Evolutionary conservation across 768 basidiomycete species (phyloP), one percentile per base, ranked within the genome.

Genomic region (Pisolithus tinctorius): DNA sequence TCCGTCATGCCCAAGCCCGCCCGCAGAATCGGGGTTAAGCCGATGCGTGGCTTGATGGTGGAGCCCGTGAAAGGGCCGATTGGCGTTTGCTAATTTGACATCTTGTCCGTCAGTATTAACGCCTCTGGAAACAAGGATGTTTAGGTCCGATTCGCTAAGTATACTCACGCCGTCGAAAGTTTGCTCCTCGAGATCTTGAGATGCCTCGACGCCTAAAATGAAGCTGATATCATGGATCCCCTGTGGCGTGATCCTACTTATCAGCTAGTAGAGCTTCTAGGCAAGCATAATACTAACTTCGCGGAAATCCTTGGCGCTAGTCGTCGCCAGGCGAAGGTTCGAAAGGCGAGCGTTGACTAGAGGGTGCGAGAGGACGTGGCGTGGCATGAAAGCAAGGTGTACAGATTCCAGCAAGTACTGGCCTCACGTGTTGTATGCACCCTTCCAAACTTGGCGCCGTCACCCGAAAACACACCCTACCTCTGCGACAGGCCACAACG

Each of bases 1-100:
- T 95, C 91, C 1, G 87, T 80, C 92, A 98, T 94, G 16, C 93
- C 92, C 55, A 94, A 71, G 5, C 95, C 95, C 29, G 95, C 95
- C 37, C 95, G 83, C 50, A 98, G 74, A 60, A 98, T 91, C 38
- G 95, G 95, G 2, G 90, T 85, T 49, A 98, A 69, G 4, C 91
- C 95, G 48, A 98, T 79, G 43, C 81, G 77, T 7, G 86, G 80
- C 58, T 84, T 87, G 66, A 98, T 78, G 25, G 64, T 68, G 4
- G 81, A 80, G 23, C 94, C 95, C 16, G 75, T 84, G 70, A 92
- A 97, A 3, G 80, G 66, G 2, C 80, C 83, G 14, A 97, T 73
- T 1, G 95, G 94, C 0, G 90, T 85, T 74, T 82, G 67, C 90
- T 89, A 44, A 46, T 37, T 41, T 9, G 16, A 25, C 13, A 6